These are phyloP conservation scores for Diospyros lotus DNA, from an alignment of 148 eudicot genomes.

Conservation along the genomic window DNA sequence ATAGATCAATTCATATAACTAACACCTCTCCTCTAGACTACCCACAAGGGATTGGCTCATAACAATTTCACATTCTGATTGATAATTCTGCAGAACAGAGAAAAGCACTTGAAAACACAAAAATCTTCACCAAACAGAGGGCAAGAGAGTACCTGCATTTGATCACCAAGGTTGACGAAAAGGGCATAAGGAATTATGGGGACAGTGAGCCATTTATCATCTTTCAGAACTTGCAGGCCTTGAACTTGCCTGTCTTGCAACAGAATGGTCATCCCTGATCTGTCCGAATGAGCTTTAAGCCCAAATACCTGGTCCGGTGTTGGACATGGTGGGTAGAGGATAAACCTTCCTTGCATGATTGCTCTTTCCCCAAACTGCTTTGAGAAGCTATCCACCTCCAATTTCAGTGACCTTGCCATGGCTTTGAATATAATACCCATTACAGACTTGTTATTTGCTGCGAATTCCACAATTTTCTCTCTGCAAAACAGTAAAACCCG, in stretches of 20 bases:
- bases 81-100: not conserved
- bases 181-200: conserved; percentile 36
- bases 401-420: conserved; percentile 21
- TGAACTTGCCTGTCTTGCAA: conserved; percentile 42
- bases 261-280: conserved; percentile 35
- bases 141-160: not conserved
- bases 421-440: conserved; percentile 26
- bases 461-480: conserved; percentile 28
- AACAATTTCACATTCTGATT: no score
- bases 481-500: conserved; percentile 16
- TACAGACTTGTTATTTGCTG: conserved; percentile 18
- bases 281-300: conserved; percentile 41
- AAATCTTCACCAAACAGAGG: not conserved
- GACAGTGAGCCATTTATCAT: conserved; percentile 40
- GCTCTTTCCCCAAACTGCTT: conserved; percentile 27
- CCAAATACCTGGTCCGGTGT: conserved; percentile 35
- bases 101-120: not conserved
- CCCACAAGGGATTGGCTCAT: no score
- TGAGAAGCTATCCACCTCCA: conserved; percentile 23
- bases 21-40: no score
- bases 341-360: conserved; percentile 25
- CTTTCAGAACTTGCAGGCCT: conserved; percentile 47
- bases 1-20: no score
- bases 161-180: conserved; percentile 36
- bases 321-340: conserved; percentile 37